Evolutionary conservation across 139 green algal species (phyloP).

Genomic region (Nannochloris sp.): DNA sequence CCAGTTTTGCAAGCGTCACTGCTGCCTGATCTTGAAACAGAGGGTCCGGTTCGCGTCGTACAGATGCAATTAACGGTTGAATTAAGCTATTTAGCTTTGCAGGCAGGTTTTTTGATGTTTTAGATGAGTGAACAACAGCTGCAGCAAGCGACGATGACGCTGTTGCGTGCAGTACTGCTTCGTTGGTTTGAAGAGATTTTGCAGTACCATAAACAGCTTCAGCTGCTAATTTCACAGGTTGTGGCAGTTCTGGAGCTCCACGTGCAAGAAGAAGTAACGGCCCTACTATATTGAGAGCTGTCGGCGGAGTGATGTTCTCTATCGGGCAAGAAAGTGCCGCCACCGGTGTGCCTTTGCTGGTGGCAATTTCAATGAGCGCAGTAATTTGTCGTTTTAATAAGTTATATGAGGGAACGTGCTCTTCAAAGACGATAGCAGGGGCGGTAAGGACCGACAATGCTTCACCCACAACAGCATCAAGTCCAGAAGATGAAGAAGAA

Average conservation of each 20-base stretch:
- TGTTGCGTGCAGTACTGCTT: conserved; percentile 47
- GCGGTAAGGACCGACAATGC: not conserved
- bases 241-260: too few species aligned
- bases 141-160: conserved; percentile 46
- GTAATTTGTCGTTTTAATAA: conserved; percentile 56
- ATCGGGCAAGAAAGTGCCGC: not conserved
- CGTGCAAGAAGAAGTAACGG: not conserved
- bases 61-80: conserved; percentile 80
- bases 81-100: conserved; percentile 88
- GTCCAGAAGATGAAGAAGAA: too few species aligned
- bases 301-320: not conserved
- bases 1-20: conserved; percentile 63
- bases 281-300: not conserved
- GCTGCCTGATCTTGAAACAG: conserved; percentile 49
- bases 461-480: not conserved
- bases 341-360: not conserved
- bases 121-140: conserved; percentile 40
- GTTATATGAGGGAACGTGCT: conserved; percentile 36
- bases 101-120: conserved; percentile 56
- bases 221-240: not conserved
- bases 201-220: too few species aligned
- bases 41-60: conserved; percentile 64
- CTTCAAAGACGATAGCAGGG: conserved; percentile 39
- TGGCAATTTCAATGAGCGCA: conserved; percentile 18
- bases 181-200: conserved; percentile 25